Conservation (phyloP, 129 eudicot species). For the Saussurea involucrata region DNA sequence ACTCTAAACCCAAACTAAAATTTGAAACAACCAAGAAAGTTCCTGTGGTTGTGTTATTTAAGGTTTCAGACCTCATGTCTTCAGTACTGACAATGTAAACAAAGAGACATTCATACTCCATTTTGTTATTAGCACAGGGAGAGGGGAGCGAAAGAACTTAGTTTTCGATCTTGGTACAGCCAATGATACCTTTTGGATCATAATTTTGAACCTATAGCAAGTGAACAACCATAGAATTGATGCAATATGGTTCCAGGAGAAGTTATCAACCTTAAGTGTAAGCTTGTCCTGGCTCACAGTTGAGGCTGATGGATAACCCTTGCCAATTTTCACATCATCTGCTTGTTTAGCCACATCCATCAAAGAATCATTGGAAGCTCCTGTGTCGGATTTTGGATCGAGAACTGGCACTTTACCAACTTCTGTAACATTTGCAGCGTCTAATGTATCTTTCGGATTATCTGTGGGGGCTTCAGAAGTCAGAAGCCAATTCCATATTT, state of each 20-base stretch:
- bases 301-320: conserved; percentile 22
- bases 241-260: not conserved
- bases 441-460: conserved; percentile 35
- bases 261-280: conserved; percentile 61
- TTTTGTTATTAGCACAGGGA: too few species aligned
- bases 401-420: conserved; percentile 13
- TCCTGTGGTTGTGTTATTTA: too few species aligned
- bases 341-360: conserved; percentile 19
- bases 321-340: conserved; percentile 32
- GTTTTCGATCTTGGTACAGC: not conserved
- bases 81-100: too few species aligned
- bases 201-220: not conserved
- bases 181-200: not conserved
- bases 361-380: conserved; percentile 26
- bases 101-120: too few species aligned
- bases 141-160: not conserved
- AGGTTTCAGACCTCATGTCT: too few species aligned
- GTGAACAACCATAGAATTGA: conserved; percentile 11
- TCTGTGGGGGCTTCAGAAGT: conserved; percentile 64
- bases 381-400: conserved; percentile 31
- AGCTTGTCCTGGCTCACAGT: conserved; percentile 42
- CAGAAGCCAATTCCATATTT: conserved; percentile 92
- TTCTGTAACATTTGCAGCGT: conserved; percentile 21
- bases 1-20: too few species aligned
- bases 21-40: too few species aligned